Base-by-base conservation (phyloP, 371 early-diverging fungal species). In the Basidiobolus meristosporus region DNA sequence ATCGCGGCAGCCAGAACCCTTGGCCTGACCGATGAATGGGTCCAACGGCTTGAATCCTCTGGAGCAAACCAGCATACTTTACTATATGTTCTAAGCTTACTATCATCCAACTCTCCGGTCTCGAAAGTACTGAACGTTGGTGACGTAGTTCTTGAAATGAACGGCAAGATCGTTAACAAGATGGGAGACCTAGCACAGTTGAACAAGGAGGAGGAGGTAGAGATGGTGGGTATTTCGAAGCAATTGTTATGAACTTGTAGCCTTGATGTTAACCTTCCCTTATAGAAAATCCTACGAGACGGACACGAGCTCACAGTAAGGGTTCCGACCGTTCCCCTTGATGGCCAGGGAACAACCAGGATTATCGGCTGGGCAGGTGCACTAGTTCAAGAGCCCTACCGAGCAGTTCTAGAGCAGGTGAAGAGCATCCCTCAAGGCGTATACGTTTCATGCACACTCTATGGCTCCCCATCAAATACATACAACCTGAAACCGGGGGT, bases 281-380 rank as follows among this genome's bases (percentile, higher is more conserved):
- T 12, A 7, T 45, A 65, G 59, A 63, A 59, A 2, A 57, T 80
- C 3, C 46, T 78, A 31, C 72, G 81, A 12, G 68, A 79, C 31
- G 67, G 73, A 31, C 42, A 58, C 38, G 63, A 54, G 41, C 0
- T 65, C 36, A 30, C 49, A 19, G 33, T 76, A 11, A 32, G 44
- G 1, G 70, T 81, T 17, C 72, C 70, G 6, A 68, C 82, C 7
- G 54, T 55, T 4, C 46, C 48, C n/a, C 51, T 74, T 32, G 50
- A 60, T 20, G 68, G 60, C 12, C 62, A 64, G 19, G 73, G 65
- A 26, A 68, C 70, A 7, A 60, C 58, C 11, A 59, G 67, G 7
- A 63, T 84, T 7, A 57, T 89, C 15, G 59, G 74, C 7, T 90
- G 91, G 91, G 74, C 75, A 7, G 91, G 91, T 12, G 87, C 86